Conservation (phyloP, 805 yeast species). For the Wickerhamiella shivajii region DNA sequence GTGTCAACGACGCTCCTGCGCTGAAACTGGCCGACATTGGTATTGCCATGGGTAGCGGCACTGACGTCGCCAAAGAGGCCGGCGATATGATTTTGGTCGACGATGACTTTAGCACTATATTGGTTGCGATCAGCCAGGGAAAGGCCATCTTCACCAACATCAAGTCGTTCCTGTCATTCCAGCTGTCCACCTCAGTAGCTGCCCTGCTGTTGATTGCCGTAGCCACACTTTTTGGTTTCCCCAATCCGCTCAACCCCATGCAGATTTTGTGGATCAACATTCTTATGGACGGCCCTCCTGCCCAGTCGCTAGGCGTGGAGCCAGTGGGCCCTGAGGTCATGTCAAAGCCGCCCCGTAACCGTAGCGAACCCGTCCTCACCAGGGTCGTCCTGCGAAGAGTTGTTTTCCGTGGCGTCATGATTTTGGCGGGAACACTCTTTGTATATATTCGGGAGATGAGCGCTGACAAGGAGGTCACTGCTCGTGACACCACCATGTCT, state of each 20-base stretch:
- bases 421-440: slow-evolving; percentile 73
- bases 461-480: slow-evolving; percentile 62
- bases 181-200: slow-evolving; percentile 88
- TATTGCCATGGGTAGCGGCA: slow-evolving; percentile 79
- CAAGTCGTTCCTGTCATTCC: slow-evolving; percentile 89
- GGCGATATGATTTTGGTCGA: slow-evolving; percentile 95
- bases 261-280: slow-evolving; percentile 96
- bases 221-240: slow-evolving; percentile 72
- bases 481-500: slow-evolving; percentile 97
- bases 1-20: slow-evolving; percentile 98
- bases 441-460: slow-evolving; percentile 79
- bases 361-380: slow-evolving; percentile 76
- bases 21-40: slow-evolving; percentile 92
- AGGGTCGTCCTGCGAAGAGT: slow-evolving; percentile 53
- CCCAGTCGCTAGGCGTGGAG: slow-evolving; percentile 93
- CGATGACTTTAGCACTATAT: slow-evolving; percentile 89
- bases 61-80: slow-evolving; percentile 97
- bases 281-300: slow-evolving; percentile 98
- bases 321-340: slow-evolving; percentile 93
- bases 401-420: slow-evolving; percentile 59
- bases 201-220: slow-evolving; percentile 82
- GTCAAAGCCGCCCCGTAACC: slow-evolving; percentile 89
- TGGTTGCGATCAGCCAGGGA: slow-evolving; percentile 92
- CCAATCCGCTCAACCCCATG: slow-evolving; percentile 95
- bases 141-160: slow-evolving; percentile 93